Percentiles rank a stretch among this genome's conserved stretches.
Evolutionary conservation across 495 filamentous ascomycete genomes (phyloP).

Genomic region (Aspergillus funiculosus): DNA sequence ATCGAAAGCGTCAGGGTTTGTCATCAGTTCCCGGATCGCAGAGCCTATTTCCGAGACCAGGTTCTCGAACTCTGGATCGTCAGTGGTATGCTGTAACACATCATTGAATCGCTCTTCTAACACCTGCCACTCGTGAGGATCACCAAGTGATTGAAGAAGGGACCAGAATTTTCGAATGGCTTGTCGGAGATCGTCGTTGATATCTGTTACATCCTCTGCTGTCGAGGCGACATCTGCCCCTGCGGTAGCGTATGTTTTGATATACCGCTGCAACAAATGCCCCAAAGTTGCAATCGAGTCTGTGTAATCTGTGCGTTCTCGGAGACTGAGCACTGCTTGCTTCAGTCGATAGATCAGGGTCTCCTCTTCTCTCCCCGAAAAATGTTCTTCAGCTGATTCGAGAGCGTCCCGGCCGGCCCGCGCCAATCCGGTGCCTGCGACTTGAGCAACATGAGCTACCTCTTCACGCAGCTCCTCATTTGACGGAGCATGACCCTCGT

Average conservation of each 20-base stretch:
- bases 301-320: conserved; percentile 71
- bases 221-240: conserved; percentile 56
- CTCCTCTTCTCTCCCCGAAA: conserved; percentile 61
- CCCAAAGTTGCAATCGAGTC: conserved; percentile 77
- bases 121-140: conserved; percentile 65
- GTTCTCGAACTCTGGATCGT: conserved; percentile 77
- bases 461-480: conserved; percentile 58
- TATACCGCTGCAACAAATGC: conserved; percentile 71
- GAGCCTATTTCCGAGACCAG: conserved; percentile 65
- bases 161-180: conserved; percentile 74
- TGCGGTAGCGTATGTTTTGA: conserved; percentile 66
- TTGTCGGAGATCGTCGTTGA: conserved; percentile 67
- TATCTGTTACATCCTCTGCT: conserved; percentile 61
- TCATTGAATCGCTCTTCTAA: conserved; percentile 60
- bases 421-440: conserved; percentile 56
- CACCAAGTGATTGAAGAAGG: conserved; percentile 72
- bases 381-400: conserved; percentile 61
- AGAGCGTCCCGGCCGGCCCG: conserved; percentile 61
- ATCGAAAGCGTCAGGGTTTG: conserved; percentile 76
- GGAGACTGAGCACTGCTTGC: conserved; percentile 65
- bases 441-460: conserved; percentile 54
- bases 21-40: conserved; percentile 75
- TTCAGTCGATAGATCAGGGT: conserved; percentile 71
- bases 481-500: conserved; percentile 48
- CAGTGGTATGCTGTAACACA: conserved; percentile 66